These are phyloP conservation scores for Ceratocystis destructans DNA, from an alignment of 2,329 filamentous ascomycete species.

Conservation along the genomic window DNA sequence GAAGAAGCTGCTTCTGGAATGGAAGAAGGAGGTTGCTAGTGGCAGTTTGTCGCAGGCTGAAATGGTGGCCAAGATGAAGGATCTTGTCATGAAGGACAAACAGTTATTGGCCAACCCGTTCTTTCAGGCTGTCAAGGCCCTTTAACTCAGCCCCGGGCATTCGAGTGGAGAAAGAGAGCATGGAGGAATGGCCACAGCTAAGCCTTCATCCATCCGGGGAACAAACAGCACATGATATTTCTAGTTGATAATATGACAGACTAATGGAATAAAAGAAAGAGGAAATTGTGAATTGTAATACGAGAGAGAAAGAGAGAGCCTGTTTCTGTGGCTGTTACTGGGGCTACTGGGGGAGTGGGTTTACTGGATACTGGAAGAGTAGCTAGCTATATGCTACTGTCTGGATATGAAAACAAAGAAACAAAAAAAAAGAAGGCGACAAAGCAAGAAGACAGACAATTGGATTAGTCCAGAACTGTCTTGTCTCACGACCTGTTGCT, in stretches of 20 bases:
- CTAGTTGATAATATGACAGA: not conserved
- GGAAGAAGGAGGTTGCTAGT: conserved; percentile 60
- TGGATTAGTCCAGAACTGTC: not conserved
- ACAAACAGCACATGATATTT: conserved; percentile 10
- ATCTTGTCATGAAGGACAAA: conserved; percentile 61
- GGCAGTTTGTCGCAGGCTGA: conserved; percentile 54
- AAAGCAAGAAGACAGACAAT: conserved; percentile 1
- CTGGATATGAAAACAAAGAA: conserved; percentile 2
- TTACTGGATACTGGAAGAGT: conserved; percentile 9
- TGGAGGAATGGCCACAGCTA: not conserved
- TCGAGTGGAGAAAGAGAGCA: not conserved
- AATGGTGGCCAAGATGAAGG: conserved; percentile 64
- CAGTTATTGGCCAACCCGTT: conserved; percentile 52
- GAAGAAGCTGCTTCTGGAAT: conserved; percentile 68
- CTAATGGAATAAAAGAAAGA: not conserved
- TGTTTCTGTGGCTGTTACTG: conserved; percentile 14
- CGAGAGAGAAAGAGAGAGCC: not conserved
- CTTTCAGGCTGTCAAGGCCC: conserved; percentile 49
- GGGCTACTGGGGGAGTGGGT: not conserved
- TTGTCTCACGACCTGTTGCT: not conserved
- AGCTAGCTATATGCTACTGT: conserved; percentile 5
- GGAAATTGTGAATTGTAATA: not conserved
- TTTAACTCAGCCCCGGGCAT: conserved; percentile 28
- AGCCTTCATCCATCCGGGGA: no score
- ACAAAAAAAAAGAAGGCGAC: not conserved